Conservation (phyloP, 345 rosid species). For the Camelina hispida region DNA sequence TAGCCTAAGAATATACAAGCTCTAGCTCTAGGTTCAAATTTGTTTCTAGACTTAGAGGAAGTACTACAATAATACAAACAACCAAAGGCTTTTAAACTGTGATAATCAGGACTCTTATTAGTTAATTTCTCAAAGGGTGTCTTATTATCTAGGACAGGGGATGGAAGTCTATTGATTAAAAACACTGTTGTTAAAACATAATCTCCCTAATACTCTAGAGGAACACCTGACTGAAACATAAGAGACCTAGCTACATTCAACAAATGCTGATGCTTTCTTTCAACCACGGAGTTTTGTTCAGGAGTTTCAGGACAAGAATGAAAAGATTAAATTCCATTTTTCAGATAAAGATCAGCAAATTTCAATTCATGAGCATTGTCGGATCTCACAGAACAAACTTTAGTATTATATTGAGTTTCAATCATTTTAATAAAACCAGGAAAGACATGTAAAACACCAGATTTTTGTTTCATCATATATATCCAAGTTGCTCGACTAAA, state of each 20-base stretch:
- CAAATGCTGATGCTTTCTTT: neutral
- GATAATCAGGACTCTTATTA: neutral
- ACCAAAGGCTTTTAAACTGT: neutral
- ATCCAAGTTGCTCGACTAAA: neutral
- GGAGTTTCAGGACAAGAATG: neutral
- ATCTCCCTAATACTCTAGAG: neutral
- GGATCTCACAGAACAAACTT: neutral
- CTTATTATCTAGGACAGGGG: neutral
- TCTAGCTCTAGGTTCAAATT: neutral
- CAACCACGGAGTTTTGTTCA: neutral
- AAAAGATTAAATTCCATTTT: neutral
- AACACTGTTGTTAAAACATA: neutral
- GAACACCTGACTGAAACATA: neutral
- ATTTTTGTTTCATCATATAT: neutral
- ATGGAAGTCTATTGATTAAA: neutral
- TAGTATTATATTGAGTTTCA: neutral
- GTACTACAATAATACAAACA: neutral
- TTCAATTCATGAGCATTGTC: neutral
- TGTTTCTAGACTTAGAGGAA: neutral
- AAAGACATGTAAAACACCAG: neutral
- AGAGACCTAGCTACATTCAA: neutral
- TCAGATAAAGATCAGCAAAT: neutral
- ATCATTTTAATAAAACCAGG: neutral
- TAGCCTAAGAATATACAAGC: neutral
- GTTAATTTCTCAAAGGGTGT: neutral